Base-by-base conservation (phyloP, 1,284 basidiomycete species). In the Ceratobasidium sp. region DNA sequence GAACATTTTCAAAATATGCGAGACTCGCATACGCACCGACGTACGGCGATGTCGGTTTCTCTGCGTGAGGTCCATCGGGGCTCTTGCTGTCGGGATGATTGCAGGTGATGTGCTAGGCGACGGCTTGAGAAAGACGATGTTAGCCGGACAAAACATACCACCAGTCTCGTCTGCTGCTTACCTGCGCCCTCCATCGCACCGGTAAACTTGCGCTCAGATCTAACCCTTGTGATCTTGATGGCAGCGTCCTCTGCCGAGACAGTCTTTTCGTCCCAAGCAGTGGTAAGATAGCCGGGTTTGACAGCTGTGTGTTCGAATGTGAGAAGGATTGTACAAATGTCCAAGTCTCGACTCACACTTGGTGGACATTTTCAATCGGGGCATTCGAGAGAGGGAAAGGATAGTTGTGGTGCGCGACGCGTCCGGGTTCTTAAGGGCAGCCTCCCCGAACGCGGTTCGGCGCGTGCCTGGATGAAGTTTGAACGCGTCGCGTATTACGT, bases 141-240 rank as follows among this genome's bases (percentile, higher is more conserved):
- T n/a, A n/a, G n/a, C n/a, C n/a, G n/a, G n/a, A n/a, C n/a, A n/a
- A n/a, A n/a, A n/a, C n/a, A n/a, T n/a, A n/a, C n/a, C n/a, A n/a
- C n/a, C n/a, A n/a, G n/a, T n/a, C n/a, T n/a, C n/a, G n/a, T n/a
- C n/a, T n/a, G n/a, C n/a, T n/a, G n/a, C n/a, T 52, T 20, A n/a
- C n/a, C n/a, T n/a, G n/a, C n/a, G n/a, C n/a, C n/a, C n/a, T n/a
- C n/a, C n/a, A n/a, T n/a, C n/a, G 50, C 50, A 20, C 50, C 50
- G 4, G 50, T 65, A 50, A 80, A 80, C 44, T 69, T 80, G 75
- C 79, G 78, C 38, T 74, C 69, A 23, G 78, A 76, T 14, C 64
- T 20, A 33, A 79, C 78, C 20, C 38, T 60, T 18, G 71, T 78
- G 27, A 75, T 78, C 30, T 78, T 75, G 55, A 70, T 54, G 2